Conservation (phyloP, 768 basidiomycete species). For the Termitomyces sp. region DNA sequence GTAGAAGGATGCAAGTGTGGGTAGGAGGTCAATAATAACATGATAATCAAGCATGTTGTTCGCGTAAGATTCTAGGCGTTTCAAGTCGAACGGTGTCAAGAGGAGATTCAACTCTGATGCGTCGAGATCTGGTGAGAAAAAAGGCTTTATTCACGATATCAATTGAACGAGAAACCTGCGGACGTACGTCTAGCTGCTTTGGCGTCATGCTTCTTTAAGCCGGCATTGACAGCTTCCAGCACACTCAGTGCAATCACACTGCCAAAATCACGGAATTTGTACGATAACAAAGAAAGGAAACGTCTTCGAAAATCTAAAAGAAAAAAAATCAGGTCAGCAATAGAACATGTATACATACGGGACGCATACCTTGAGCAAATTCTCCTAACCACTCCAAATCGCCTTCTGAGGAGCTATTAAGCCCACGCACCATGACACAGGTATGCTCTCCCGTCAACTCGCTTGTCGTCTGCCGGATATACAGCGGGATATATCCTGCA, state of each 20-base stretch:
- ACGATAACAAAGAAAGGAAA: constrained; percentile 87
- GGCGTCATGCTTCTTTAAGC: constrained; percentile 46
- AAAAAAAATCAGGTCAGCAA: not conserved
- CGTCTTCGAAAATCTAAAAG: constrained; percentile 83
- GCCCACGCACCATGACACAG: constrained; percentile 89
- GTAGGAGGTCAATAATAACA: constrained; percentile 90
- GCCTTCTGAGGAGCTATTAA: constrained; percentile 62
- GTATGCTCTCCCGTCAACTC: constrained; percentile 97
- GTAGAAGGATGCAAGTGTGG: constrained; percentile 76
- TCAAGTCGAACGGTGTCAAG: constrained; percentile 90
- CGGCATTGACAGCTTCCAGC: constrained; percentile 78
- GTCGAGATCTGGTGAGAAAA: constrained; percentile 27
- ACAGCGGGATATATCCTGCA: constrained; percentile 86
- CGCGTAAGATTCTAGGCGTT: constrained; percentile 92
- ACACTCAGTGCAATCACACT: constrained; percentile 85
- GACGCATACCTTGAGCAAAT: constrained; percentile 72
- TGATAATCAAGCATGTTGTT: constrained; percentile 97
- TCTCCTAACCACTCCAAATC: constrained; percentile 84
- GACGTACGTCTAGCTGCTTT: constrained; percentile 37
- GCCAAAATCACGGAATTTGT: constrained; percentile 92
- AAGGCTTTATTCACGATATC: constrained; percentile 1
- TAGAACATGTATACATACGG: not conserved
- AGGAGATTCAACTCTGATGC: constrained; percentile 51
- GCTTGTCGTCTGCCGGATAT: constrained; percentile 89
- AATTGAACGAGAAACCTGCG: not conserved